A percentile compares a stretch with the other conserved stretches of the same genome.
phyloP scores from a whole-genome alignment of 768 basidiomycete genomes.

The Exidia glandulosa region DNA sequence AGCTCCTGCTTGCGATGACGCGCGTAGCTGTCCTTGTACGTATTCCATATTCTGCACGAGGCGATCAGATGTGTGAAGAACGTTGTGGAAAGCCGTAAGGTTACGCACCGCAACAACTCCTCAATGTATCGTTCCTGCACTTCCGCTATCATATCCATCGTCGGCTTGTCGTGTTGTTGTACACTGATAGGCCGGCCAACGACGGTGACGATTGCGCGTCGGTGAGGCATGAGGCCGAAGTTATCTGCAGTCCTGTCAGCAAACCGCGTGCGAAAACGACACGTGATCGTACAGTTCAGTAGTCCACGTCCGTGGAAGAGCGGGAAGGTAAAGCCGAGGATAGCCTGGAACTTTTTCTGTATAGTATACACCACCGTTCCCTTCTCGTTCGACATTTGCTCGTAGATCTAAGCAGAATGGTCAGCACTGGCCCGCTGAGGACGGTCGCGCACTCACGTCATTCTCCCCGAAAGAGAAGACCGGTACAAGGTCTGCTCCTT shows the following conservation, averaged over 20 bases:
- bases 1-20: constrained; percentile 68
- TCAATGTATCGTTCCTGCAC: constrained; percentile 83
- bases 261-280: background rate
- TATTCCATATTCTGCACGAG: constrained; percentile 75
- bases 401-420: constrained; percentile 60
- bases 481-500: constrained; percentile 91
- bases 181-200: constrained; percentile 87
- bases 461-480: constrained; percentile 99
- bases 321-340: constrained; percentile 93
- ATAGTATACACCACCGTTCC: constrained; percentile 79
- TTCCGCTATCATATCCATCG: constrained; percentile 65
- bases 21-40: constrained; percentile 90
- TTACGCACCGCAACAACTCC: constrained; percentile 71
- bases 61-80: constrained; percentile 1
- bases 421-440: background rate
- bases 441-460: constrained; percentile 47
- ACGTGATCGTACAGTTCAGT: constrained; percentile 70
- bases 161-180: constrained; percentile 64
- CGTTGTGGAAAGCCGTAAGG: background rate
- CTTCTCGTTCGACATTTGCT: constrained; percentile 92
- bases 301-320: constrained; percentile 95
- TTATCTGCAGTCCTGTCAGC: constrained; percentile 48
- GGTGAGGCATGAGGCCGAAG: constrained; percentile 90
- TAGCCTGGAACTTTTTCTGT: constrained; percentile 82
- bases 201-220: constrained; percentile 90